These are phyloP conservation scores for Xylaria sp. DNA, from an alignment of 2,329 filamentous ascomycete genomes.

Conservation along the genomic window DNA sequence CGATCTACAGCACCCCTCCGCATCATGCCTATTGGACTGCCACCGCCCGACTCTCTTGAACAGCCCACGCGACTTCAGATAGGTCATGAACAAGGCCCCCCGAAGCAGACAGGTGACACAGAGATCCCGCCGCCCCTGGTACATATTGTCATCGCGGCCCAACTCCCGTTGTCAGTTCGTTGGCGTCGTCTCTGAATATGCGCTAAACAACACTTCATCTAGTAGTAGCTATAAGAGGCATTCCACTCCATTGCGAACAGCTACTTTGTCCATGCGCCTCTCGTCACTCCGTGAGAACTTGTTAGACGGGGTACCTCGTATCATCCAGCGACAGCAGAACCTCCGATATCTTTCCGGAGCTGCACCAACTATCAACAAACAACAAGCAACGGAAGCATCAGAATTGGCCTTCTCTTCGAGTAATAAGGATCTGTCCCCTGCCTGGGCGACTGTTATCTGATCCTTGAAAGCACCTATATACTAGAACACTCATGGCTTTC, in stretches of 20 bases:
- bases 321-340: not conserved
- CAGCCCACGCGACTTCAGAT: conserved; percentile 41
- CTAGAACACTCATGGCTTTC: conserved; percentile 62
- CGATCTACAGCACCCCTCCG: conserved; percentile 5
- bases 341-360: conserved; percentile 14
- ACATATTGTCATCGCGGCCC: conserved; percentile 27
- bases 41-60: conserved; percentile 14
- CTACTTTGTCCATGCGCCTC: not conserved
- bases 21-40: not conserved
- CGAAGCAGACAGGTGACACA: conserved; percentile 42
- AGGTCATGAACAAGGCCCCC: conserved; percentile 41
- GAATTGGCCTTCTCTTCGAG: conserved; percentile 1
- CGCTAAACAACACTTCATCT: not conserved
- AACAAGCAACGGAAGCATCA: not conserved
- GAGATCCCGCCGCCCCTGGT: conserved; percentile 34
- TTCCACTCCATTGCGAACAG: not conserved
- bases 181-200: not conserved
- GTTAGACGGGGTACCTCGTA: conserved; percentile 7
- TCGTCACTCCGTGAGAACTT: conserved; percentile 9
- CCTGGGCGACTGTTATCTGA: conserved; percentile 23
- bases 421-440: conserved; percentile 23
- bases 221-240: not conserved
- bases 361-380: not conserved
- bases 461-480: conserved; percentile 7
- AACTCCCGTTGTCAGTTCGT: conserved; percentile 5